phyloP scores from a whole-genome alignment of 2,329 filamentous ascomycete genomes.

The Curvularia sp. region DNA sequence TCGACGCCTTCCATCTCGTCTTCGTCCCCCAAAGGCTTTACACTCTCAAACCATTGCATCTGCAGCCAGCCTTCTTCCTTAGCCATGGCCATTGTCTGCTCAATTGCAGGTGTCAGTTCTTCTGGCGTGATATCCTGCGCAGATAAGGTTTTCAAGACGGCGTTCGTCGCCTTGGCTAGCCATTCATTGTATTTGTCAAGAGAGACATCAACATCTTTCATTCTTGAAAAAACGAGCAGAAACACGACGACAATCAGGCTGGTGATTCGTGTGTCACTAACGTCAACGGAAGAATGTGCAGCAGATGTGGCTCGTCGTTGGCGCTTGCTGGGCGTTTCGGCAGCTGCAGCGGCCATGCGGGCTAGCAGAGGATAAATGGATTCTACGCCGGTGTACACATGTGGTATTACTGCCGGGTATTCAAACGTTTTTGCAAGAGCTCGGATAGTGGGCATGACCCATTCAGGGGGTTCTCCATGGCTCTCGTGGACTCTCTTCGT shows the following conservation, averaged over 20 bases:
- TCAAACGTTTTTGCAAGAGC: constrained; percentile 69
- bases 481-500: constrained; percentile 23
- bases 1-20: constrained; percentile 42
- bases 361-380: constrained; percentile 57
- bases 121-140: constrained; percentile 58
- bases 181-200: constrained; percentile 44
- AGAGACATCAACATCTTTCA: constrained; percentile 40
- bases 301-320: constrained; percentile 52
- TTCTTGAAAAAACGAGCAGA: constrained; percentile 64
- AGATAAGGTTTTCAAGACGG: constrained; percentile 57
- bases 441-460: constrained; percentile 74
- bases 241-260: constrained; percentile 67
- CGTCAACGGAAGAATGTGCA: constrained; percentile 11
- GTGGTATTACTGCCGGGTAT: constrained; percentile 69
- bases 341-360: constrained; percentile 37
- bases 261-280: constrained; percentile 32
- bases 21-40: constrained; percentile 46
- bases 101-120: constrained; percentile 51
- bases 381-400: constrained; percentile 75
- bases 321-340: constrained; percentile 56
- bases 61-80: constrained; percentile 56
- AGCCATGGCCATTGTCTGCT: constrained; percentile 44
- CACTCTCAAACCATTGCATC: constrained; percentile 64
- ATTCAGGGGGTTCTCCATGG: constrained; percentile 52
- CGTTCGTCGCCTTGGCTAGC: constrained; percentile 58